These are phyloP conservation scores for Eragrostis curvula DNA, from an alignment of 176 grass and related monocot genomes.

Conservation along the genomic window DNA sequence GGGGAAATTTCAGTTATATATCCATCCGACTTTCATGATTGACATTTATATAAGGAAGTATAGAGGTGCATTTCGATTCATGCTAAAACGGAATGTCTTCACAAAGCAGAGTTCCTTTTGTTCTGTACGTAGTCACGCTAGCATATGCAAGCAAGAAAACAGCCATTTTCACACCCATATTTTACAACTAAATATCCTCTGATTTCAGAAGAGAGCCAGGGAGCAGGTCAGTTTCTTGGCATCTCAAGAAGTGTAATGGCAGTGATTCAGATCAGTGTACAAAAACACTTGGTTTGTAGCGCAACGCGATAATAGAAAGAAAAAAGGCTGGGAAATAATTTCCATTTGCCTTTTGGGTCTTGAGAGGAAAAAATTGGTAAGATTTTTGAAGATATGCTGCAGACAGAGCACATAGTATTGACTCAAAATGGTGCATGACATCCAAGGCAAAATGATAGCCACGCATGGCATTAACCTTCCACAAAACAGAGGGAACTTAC, in stretches of 20 bases:
- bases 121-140: neutral
- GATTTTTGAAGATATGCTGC: slow-evolving; percentile 33
- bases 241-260: neutral
- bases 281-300: neutral
- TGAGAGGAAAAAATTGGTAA: slow-evolving; percentile 15
- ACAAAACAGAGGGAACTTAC: slow-evolving; percentile 52
- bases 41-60: neutral
- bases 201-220: neutral
- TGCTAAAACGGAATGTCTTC: neutral
- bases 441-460: slow-evolving; percentile 22
- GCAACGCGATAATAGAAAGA: neutral
- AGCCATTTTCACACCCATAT: neutral
- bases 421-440: slow-evolving; percentile 24
- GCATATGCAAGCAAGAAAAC: neutral
- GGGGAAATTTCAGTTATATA: neutral
- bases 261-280: neutral
- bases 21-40: neutral
- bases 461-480: neutral
- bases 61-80: neutral
- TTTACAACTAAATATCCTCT: neutral
- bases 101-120: neutral
- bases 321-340: neutral
- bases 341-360: slow-evolving; percentile 19
- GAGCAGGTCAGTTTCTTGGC: neutral
- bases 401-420: slow-evolving; percentile 15